phyloP scores from a whole-genome alignment of 2,329 filamentous ascomycete genomes.

The Pseudogymnoascus sp. region DNA sequence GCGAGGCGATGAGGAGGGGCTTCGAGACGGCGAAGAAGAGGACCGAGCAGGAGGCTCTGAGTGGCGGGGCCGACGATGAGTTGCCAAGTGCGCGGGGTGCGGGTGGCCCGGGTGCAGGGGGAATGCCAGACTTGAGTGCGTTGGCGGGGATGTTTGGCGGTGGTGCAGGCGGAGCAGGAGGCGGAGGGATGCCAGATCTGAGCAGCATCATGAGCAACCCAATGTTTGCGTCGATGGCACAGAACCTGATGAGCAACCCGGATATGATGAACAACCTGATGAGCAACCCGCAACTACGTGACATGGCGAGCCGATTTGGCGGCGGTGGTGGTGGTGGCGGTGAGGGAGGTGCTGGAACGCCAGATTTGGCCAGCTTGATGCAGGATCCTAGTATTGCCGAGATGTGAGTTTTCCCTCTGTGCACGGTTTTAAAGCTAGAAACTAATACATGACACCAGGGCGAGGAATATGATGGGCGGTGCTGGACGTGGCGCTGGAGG shows the following conservation, averaged over 20 bases:
- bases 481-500: conserved; percentile 30
- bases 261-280: conserved; percentile 87
- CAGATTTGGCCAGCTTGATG: conserved; percentile 80
- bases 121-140: conserved; percentile 62
- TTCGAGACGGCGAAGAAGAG: conserved; percentile 86
- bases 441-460: conserved; percentile 37
- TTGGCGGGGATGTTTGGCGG: conserved; percentile 66
- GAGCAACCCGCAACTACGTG: conserved; percentile 80
- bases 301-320: conserved; percentile 76
- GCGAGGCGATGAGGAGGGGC: conserved; percentile 95
- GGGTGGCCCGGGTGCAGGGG: conserved; percentile 41
- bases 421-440: background rate
- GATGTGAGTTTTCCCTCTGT: conserved; percentile 59
- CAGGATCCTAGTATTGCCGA: conserved; percentile 85
- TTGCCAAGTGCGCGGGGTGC: conserved; percentile 43
- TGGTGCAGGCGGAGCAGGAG: conserved; percentile 52
- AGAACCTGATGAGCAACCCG: conserved; percentile 95
- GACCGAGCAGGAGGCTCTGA: conserved; percentile 67
- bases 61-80: conserved; percentile 39
- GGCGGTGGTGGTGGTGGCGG: conserved; percentile 42
- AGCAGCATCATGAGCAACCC: conserved; percentile 88
- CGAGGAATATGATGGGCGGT: conserved; percentile 60
- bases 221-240: conserved; percentile 96
- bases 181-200: conserved; percentile 81
- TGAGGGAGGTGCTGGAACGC: conserved; percentile 61